Percentiles rank a stretch among this genome's conserved stretches.
phyloP scores from a whole-genome alignment of 176 grass and related monocot genomes.

The Zizania latifolia region DNA sequence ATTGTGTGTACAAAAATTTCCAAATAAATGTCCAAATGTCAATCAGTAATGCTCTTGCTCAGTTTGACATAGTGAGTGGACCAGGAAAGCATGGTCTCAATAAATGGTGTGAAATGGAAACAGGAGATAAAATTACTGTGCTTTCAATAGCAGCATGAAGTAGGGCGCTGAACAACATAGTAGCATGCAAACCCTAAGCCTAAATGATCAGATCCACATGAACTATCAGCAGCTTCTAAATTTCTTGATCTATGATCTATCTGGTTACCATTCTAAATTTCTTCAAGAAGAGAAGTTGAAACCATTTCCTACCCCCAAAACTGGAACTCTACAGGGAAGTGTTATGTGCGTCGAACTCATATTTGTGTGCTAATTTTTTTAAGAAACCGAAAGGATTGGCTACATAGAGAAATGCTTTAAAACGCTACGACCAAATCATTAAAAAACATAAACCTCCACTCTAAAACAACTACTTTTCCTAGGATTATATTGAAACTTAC shows the following conservation, averaged over 20 bases:
- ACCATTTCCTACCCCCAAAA: neutral
- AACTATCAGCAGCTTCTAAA: neutral
- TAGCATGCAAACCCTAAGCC: neutral
- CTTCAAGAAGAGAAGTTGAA: neutral
- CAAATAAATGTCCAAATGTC: neutral
- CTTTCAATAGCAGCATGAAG: neutral
- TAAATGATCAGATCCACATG: neutral
- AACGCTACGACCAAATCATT: neutral
- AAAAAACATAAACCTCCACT: neutral
- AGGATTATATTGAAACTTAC: neutral
- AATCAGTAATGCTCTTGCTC: neutral
- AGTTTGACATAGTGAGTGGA: neutral
- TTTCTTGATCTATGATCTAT: neutral
- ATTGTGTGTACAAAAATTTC: neutral
- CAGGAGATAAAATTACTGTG: neutral
- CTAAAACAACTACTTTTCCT: neutral
- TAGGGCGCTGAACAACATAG: neutral
- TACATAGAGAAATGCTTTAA: neutral
- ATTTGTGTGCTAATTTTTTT: neutral
- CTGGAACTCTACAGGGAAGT: neutral
- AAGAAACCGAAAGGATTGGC: neutral
- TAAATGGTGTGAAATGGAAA: neutral
- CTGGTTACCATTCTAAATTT: neutral
- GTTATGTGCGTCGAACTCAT: neutral
- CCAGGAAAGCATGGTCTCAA: neutral